These are phyloP conservation scores for Candida sphagnicola DNA, from an alignment of 805 yeast genomes.

Conservation along the genomic window DNA sequence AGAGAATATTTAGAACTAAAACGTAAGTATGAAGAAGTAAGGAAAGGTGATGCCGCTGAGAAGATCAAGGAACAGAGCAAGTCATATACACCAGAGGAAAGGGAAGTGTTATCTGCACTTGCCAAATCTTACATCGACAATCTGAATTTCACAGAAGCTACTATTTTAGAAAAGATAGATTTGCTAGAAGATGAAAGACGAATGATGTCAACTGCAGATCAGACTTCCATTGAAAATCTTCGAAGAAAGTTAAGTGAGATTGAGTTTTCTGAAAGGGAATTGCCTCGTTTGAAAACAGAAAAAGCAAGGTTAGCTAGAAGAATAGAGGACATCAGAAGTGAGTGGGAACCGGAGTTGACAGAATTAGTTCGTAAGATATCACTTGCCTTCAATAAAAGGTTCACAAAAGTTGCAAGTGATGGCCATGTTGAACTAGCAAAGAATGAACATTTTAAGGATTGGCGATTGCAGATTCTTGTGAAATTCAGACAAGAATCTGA, in stretches of 20 bases:
- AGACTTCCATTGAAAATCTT: conserved; percentile 36
- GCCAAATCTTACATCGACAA: conserved; percentile 34
- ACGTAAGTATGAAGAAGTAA: conserved; percentile 33
- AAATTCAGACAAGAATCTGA: conserved; percentile 77
- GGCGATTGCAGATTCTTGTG: conserved; percentile 83
- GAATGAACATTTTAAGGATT: conserved; percentile 55
- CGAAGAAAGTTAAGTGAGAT: conserved; percentile 32
- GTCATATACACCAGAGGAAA: conserved; percentile 35
- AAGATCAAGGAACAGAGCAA: conserved; percentile 31
- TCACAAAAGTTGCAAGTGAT: conserved; percentile 74
- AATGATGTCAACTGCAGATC: conserved; percentile 34
- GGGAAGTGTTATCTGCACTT: conserved; percentile 32
- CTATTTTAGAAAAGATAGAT: conserved; percentile 37
- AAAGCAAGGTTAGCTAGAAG: conserved; percentile 25
- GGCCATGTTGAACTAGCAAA: conserved; percentile 71
- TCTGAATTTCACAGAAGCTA: conserved; percentile 34
- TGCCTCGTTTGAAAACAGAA: conserved; percentile 33
- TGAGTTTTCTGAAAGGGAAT: conserved; percentile 25
- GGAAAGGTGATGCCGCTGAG: conserved; percentile 37
- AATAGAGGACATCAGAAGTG: conserved; percentile 34
- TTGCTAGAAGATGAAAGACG: conserved; percentile 45
- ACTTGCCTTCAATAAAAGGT: conserved; percentile 58
- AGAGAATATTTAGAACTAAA: conserved; percentile 31
- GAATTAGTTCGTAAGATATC: conserved; percentile 55
- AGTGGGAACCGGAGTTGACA: conserved; percentile 64